These are phyloP conservation scores for Fusarium duplospermum DNA, from an alignment of 2,329 filamentous ascomycete species.

Conservation along the genomic window DNA sequence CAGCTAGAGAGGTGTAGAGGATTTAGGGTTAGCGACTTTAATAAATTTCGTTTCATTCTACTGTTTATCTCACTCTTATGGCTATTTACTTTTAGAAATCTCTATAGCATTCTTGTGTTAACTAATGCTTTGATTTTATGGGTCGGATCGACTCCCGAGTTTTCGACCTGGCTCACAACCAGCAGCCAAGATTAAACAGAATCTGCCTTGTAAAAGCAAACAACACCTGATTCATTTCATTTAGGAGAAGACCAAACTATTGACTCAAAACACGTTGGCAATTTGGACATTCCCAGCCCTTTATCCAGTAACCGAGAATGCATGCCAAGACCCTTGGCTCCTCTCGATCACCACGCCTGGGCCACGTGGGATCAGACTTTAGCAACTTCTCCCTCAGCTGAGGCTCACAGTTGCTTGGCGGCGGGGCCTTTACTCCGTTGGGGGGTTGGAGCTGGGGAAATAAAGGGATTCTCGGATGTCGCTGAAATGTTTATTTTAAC, in stretches of 20 bases:
- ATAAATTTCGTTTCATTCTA: not conserved
- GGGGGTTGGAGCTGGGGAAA: not conserved
- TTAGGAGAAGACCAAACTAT: not conserved
- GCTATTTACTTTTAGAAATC: no score
- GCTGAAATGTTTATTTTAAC: not conserved
- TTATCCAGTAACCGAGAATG: not conserved
- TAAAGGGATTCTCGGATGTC: not conserved
- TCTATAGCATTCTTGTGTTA: not conserved
- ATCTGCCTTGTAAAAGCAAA: not conserved
- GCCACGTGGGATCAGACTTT: not conserved
- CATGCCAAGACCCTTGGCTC: not conserved
- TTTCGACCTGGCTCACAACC: not conserved
- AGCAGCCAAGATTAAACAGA: not conserved
- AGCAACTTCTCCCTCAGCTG: not conserved
- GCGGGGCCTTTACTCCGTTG: not conserved
- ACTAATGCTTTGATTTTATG: not conserved
- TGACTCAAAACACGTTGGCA: not conserved
- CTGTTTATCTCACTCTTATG: not conserved
- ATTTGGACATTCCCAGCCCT: not conserved
- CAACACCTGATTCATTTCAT: not conserved
- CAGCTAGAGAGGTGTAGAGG: no score
- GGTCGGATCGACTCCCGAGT: not conserved
- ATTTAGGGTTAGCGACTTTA: no score
- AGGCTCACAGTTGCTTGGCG: constrained; percentile 3
- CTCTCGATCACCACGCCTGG: not conserved